Evolutionary conservation across 1,284 basidiomycete genomes (phyloP).

Genomic region (Ceratobasidium theobromae): DNA sequence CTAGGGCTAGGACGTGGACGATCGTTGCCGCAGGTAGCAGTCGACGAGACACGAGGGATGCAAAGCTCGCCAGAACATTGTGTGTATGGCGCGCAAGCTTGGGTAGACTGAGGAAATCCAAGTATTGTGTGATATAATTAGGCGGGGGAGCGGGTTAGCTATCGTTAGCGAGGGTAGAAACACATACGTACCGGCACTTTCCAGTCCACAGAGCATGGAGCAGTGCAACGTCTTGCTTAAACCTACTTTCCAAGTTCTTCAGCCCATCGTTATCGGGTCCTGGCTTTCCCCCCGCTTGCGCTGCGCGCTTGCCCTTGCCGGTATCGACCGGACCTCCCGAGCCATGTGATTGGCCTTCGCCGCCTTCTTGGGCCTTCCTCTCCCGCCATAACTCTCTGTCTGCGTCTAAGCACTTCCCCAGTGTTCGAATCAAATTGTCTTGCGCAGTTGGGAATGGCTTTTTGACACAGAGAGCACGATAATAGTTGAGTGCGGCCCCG

Average conservation of each 20-base stretch:
- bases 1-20: slow-evolving; percentile 69
- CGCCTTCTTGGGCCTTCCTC: slow-evolving; percentile 46
- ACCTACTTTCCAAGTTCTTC: slow-evolving; percentile 39
- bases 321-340: neutral
- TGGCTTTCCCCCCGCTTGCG: neutral
- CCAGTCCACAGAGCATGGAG: slow-evolving; percentile 70
- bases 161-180: neutral
- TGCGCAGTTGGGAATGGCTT: slow-evolving; percentile 85
- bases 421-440: slow-evolving; percentile 76
- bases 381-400: slow-evolving; percentile 46
- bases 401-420: slow-evolving; percentile 65
- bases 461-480: slow-evolving; percentile 85
- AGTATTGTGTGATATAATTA: too few relatives aligned
- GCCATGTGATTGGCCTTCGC: slow-evolving; percentile 38
- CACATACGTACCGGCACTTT: slow-evolving; percentile 42
- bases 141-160: neutral
- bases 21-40: slow-evolving; percentile 73
- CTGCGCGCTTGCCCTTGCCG: neutral
- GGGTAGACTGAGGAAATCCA: slow-evolving; percentile 43
- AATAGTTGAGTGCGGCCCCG: slow-evolving; percentile 80
- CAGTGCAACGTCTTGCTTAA: slow-evolving; percentile 71
- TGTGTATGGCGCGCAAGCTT: slow-evolving; percentile 53
- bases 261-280: neutral
- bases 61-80: slow-evolving; percentile 57
- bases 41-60: slow-evolving; percentile 58